Base-by-base conservation (phyloP, 495 filamentous ascomycete genomes). In the Penicillium psychrofluorescens region DNA sequence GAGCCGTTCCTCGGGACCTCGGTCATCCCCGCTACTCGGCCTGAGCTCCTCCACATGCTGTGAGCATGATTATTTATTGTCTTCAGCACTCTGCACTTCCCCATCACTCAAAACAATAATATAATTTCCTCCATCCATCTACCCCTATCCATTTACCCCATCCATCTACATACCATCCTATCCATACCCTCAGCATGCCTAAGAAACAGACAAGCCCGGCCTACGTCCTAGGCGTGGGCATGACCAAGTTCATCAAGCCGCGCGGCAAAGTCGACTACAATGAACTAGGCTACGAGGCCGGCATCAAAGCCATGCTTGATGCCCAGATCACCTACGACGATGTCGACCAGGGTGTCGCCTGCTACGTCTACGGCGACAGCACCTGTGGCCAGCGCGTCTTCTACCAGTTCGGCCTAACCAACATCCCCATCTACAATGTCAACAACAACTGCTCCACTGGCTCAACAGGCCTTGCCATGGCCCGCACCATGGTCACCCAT, bases 231-330 rank as follows among this genome's bases (percentile, higher is more conserved):
- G 91, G 91, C 68, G 91, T 97, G 52, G 91, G 91, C 64, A 90
- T 97, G 83, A 98, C 92, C 69, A 94, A 94, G 66, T 98, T 98
- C 77, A 88, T 95, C 77, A 98, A 97, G 74, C 92, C 92, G 3
- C 79, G 91, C 15, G 89, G 90, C 58, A 90, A 92, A 66, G 86
- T 74, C 43, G 66, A 72, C 46, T 68, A 70, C 46, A 58, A 70
- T 60, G 67, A 95, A 61, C 79, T 96, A 7, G 92, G 92, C 42
- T 95, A 89, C 63, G 90, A 96, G 70, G 91, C 92, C 4, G 90
- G 90, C 46, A 77, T 95, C 59, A 97, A 98, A 63, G 92, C 92
- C 38, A 81, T 98, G 77, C 79, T 95, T 4, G 92, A 98, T 62
- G 92, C 92, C 0, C 80, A 92, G 34, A 87, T 98, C 72, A 90